A percentile compares a stretch with the other conserved stretches of the same genome.
These are phyloP conservation scores for Ogataea salicorniae DNA, from an alignment of 805 yeast genomes.

Conservation along the genomic window DNA sequence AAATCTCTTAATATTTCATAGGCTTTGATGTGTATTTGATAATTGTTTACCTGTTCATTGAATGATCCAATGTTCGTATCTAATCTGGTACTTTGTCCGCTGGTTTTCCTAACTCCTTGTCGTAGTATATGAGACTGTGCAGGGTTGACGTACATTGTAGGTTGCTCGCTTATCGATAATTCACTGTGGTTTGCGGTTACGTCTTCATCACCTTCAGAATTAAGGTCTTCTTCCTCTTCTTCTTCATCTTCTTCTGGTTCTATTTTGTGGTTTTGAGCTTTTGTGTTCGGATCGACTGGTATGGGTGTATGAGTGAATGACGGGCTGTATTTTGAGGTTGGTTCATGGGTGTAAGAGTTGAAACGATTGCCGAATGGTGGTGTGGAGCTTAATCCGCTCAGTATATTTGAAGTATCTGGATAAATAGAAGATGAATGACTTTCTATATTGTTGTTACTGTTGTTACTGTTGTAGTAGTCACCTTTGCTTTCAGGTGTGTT, in stretches of 20 bases:
- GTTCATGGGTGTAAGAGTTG: too few species aligned
- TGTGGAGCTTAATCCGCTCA: not conserved
- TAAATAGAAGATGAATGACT: not conserved
- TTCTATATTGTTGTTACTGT: not conserved
- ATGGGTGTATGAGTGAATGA: not conserved
- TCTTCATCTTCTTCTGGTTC: constrained; percentile 1
- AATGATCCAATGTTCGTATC: too few species aligned
- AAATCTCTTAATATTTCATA: constrained; percentile 24
- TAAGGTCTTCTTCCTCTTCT: constrained; percentile 2
- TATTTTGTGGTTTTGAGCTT: not conserved
- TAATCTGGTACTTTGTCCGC: too few species aligned
- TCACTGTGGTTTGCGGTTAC: constrained; percentile 5
- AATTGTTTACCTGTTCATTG: not conserved
- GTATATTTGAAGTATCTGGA: not conserved
- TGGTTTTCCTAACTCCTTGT: not conserved
- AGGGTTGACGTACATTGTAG: constrained; percentile 16
- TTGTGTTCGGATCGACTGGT: not conserved
- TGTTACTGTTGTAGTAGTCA: constrained; percentile 1
- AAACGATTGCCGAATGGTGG: too few species aligned
- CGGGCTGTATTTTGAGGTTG: too few species aligned
- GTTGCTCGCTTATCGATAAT: constrained; percentile 11
- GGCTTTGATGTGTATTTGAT: constrained; percentile 2
- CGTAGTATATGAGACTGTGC: constrained; percentile 5
- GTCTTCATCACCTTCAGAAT: constrained; percentile 1
- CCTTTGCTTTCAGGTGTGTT: not conserved